Conservation (phyloP, 164 flowering plant genomes). For the Sextonia rubra region DNA sequence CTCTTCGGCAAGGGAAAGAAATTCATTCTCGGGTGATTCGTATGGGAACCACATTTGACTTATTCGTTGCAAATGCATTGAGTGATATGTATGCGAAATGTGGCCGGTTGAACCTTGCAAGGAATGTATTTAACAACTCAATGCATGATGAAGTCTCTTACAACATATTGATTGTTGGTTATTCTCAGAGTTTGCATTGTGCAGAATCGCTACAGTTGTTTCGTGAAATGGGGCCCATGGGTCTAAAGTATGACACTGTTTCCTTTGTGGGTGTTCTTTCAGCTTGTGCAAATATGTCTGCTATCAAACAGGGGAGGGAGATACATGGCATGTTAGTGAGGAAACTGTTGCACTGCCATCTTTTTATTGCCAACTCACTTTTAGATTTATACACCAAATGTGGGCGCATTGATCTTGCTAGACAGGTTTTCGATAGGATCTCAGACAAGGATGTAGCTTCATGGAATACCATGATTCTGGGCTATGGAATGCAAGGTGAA, state of each 20-base stretch:
- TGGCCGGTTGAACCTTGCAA: slow-evolving; percentile 12
- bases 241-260: slow-evolving; percentile 14
- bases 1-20: slow-evolving; percentile 12
- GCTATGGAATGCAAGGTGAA: slow-evolving; percentile 42
- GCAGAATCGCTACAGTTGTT: slow-evolving; percentile 9
- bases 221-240: slow-evolving; percentile 10
- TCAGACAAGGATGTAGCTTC: slow-evolving; percentile 15
- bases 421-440: slow-evolving; percentile 12
- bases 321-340: slow-evolving; percentile 13
- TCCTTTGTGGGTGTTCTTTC: slow-evolving; percentile 15
- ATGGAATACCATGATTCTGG: slow-evolving; percentile 27
- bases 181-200: slow-evolving; percentile 10
- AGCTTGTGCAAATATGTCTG: slow-evolving; percentile 17
- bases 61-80: slow-evolving; percentile 16
- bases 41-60: slow-evolving; percentile 3
- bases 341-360: slow-evolving; percentile 3
- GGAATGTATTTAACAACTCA: slow-evolving; percentile 9
- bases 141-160: slow-evolving; percentile 15
- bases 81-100: slow-evolving; percentile 20
- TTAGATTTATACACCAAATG: slow-evolving; percentile 21
- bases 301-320: slow-evolving; percentile 20
- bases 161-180: slow-evolving; percentile 15
- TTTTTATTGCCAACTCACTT: slow-evolving; percentile 17
- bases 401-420: slow-evolving; percentile 13
- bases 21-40: slow-evolving; percentile 14